A percentile compares a stretch with the other conserved stretches of the same genome.
Evolutionary conservation across 2,329 filamentous ascomycete genomes (phyloP).

Genomic region (Calonectria hawksworthii): DNA sequence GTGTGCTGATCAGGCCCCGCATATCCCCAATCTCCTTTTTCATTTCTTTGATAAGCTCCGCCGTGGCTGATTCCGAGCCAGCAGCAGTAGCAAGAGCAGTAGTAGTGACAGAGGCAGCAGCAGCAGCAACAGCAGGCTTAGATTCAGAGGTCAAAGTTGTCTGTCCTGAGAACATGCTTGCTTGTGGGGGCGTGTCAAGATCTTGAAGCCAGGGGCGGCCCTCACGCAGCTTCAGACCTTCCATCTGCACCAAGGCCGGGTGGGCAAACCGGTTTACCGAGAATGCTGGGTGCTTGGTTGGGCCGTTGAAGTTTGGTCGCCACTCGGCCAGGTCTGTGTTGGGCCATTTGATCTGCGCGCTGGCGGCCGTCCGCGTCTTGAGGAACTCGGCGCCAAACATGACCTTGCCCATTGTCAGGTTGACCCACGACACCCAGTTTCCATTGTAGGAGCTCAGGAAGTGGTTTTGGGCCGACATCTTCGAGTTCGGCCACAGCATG

Average conservation of each 20-base stretch:
- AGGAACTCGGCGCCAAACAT: not conserved
- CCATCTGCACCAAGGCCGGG: not conserved
- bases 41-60: not conserved
- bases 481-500: not conserved
- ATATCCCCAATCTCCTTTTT: not conserved
- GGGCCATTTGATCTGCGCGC: not conserved
- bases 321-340: not conserved
- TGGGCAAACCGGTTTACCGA: not conserved
- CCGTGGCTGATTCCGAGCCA: not conserved
- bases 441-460: not conserved
- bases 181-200: too few species aligned
- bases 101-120: too few species aligned
- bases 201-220: not conserved
- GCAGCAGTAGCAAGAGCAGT: too few species aligned
- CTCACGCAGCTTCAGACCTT: not conserved
- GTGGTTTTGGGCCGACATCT: not conserved
- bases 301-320: not conserved
- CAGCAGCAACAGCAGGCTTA: not conserved
- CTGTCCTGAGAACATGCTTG: not conserved
- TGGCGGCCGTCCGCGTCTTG: not conserved
- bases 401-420: not conserved
- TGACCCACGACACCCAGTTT: not conserved
- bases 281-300: not conserved
- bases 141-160: not conserved
- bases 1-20: not conserved